Evolutionary conservation across 345 rosid genomes (phyloP).

Genomic region (Eucalyptus erythrocorys): DNA sequence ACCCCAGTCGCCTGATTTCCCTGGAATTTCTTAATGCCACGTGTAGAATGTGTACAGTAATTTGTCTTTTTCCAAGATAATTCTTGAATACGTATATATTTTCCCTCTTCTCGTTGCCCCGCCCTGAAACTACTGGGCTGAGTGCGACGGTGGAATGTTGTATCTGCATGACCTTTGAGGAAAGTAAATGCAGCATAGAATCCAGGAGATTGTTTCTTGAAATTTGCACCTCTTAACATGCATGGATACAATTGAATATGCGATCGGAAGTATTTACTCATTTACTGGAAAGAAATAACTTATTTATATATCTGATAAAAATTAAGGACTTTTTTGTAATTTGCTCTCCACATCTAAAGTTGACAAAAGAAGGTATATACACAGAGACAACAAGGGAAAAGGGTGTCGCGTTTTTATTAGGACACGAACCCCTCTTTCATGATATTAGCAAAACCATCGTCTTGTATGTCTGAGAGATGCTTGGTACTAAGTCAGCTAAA

Average conservation of each 20-base stretch:
- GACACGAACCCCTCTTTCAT: background rate
- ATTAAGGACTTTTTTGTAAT: background rate
- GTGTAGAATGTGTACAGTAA: background rate
- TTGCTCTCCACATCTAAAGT: background rate
- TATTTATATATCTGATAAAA: background rate
- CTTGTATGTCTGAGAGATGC: fast-evolving
- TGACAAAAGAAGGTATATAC: background rate
- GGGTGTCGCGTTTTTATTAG: background rate
- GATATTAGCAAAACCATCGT: background rate
- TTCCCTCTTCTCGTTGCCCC: background rate
- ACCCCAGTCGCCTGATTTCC: background rate
- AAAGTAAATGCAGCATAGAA: background rate
- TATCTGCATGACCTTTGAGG: background rate
- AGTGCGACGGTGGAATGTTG: background rate
- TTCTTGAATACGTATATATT: background rate
- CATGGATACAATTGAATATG: background rate
- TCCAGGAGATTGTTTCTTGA: background rate
- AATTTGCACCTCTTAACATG: background rate
- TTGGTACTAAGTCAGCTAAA: background rate
- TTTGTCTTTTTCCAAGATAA: background rate
- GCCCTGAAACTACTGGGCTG: background rate
- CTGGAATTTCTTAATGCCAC: background rate
- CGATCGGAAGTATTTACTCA: background rate
- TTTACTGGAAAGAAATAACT: background rate
- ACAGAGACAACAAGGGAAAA: background rate